A percentile compares a stretch with the other conserved stretches of the same genome.
These are phyloP conservation scores for Russula virescens DNA, from an alignment of 768 basidiomycete genomes.

Conservation along the genomic window DNA sequence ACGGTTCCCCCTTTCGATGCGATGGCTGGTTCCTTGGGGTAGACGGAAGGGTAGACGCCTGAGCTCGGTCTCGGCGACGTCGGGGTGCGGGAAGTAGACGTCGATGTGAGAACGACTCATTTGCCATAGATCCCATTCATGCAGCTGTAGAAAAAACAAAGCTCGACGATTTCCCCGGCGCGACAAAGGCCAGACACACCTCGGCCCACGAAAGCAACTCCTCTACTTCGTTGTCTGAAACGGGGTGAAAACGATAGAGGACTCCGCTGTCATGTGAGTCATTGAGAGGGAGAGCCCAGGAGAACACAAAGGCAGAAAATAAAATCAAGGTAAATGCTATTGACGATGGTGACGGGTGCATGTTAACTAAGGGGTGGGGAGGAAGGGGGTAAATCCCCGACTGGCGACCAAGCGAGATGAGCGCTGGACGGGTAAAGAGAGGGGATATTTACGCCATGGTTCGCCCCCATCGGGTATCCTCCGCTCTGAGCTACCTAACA, in stretches of 20 bases:
- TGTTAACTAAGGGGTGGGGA: background rate
- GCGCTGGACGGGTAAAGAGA: too few species aligned
- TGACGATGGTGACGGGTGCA: background rate
- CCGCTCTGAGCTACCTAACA: too few species aligned
- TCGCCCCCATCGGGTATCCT: too few species aligned
- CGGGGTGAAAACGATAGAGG: slow-evolving; percentile 15
- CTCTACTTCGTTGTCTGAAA: slow-evolving; percentile 3
- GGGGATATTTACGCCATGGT: too few species aligned
- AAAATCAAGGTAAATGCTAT: background rate
- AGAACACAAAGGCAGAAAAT: background rate
- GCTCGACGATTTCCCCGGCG: background rate
- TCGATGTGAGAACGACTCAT: slow-evolving; percentile 42
- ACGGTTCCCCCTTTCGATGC: slow-evolving; percentile 25
- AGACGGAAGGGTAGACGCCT: slow-evolving; percentile 22
- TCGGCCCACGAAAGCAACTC: slow-evolving; percentile 19
- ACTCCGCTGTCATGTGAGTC: background rate
- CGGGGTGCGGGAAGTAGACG: slow-evolving; percentile 37
- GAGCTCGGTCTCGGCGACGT: slow-evolving; percentile 24
- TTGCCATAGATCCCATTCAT: slow-evolving; percentile 51
- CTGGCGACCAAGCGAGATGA: too few species aligned
- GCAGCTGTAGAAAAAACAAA: slow-evolving; percentile 30
- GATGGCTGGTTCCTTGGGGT: slow-evolving; percentile 4
- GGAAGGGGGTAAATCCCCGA: too few species aligned
- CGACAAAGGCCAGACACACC: slow-evolving; percentile 2
- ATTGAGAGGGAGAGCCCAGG: background rate